Evolutionary conservation across 257 asterid species (phyloP).

Genomic region (Capsicum chinense): DNA sequence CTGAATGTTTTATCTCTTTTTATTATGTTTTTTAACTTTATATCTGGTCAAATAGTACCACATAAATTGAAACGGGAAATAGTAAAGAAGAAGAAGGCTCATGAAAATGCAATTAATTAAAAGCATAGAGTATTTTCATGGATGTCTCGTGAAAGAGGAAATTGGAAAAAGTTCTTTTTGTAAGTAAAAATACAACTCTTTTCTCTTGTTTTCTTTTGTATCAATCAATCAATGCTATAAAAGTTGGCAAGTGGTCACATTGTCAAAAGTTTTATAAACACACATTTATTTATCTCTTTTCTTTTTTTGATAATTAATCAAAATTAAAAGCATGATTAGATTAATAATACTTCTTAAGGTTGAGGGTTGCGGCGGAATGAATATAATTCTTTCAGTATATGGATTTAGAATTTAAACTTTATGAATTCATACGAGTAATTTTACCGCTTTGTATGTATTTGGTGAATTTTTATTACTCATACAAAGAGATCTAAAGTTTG

Average conservation of each 20-base stretch:
- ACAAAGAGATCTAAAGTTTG: no score
- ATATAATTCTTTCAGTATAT: neutral
- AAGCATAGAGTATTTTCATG: conserved; percentile 43
- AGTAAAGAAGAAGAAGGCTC: conserved; percentile 37
- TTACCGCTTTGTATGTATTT: no score
- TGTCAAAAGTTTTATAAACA: neutral
- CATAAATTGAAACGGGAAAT: no score
- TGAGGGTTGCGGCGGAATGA: neutral
- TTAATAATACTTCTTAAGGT: neutral
- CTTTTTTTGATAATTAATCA: neutral
- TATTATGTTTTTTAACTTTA: no score
- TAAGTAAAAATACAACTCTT: conserved; percentile 34
- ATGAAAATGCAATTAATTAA: conserved; percentile 25
- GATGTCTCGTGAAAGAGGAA: conserved; percentile 48
- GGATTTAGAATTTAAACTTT: no score
- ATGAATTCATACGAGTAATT: no score
- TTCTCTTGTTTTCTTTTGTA: conserved; percentile 36
- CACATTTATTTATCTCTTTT: neutral
- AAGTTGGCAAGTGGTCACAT: conserved; percentile 38
- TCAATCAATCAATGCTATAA: conserved; percentile 39
- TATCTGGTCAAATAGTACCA: no score
- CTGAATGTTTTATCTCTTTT: no score
- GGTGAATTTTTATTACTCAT: no score
- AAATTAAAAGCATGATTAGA: neutral
- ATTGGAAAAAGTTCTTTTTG: conserved; percentile 14